Percentiles rank a stretch among this genome's conserved stretches.
phyloP scores from a whole-genome alignment of 306 rosid genomes.

The Abrus pulchellus region DNA sequence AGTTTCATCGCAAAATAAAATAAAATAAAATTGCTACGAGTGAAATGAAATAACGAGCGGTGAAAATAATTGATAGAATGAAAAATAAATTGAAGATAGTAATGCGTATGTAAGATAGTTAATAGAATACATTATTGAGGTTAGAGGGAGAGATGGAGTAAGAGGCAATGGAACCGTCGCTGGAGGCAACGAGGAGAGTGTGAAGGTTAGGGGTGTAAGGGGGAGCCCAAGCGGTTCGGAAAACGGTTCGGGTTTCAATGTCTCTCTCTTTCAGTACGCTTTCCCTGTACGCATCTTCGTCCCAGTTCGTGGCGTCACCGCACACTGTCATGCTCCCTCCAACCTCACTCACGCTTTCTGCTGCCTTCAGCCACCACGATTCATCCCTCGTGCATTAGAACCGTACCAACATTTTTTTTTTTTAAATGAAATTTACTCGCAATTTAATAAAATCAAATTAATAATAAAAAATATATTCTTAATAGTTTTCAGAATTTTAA shows the following conservation, averaged over 20 bases:
- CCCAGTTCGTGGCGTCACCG: slow-evolving; percentile 91
- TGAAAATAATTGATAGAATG: not conserved
- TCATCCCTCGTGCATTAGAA: too few species aligned
- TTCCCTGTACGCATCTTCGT: slow-evolving; percentile 83
- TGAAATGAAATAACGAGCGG: not conserved
- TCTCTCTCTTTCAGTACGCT: slow-evolving; percentile 72
- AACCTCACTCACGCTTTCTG: not conserved
- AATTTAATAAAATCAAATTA: too few species aligned
- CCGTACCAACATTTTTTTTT: too few species aligned
- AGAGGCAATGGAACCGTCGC: slow-evolving; percentile 87
- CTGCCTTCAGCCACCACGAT: not conserved
- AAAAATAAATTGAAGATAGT: not conserved
- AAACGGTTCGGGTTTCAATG: slow-evolving; percentile 84
- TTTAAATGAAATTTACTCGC: too few species aligned
- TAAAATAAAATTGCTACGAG: not conserved
- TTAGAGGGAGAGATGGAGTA: slow-evolving; percentile 70
- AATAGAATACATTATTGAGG: slow-evolving; percentile 48
- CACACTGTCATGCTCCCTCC: slow-evolving; percentile 47
- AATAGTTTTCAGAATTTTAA: too few species aligned
- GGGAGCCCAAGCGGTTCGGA: slow-evolving; percentile 90
- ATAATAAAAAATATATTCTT: too few species aligned
- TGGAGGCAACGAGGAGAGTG: slow-evolving; percentile 75
- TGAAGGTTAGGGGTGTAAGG: slow-evolving; percentile 65
- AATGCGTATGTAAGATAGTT: not conserved
- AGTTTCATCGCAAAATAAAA: not conserved